Conservation (phyloP, 2,329 filamentous ascomycete genomes). For the Didymosphaeria variabile region DNA sequence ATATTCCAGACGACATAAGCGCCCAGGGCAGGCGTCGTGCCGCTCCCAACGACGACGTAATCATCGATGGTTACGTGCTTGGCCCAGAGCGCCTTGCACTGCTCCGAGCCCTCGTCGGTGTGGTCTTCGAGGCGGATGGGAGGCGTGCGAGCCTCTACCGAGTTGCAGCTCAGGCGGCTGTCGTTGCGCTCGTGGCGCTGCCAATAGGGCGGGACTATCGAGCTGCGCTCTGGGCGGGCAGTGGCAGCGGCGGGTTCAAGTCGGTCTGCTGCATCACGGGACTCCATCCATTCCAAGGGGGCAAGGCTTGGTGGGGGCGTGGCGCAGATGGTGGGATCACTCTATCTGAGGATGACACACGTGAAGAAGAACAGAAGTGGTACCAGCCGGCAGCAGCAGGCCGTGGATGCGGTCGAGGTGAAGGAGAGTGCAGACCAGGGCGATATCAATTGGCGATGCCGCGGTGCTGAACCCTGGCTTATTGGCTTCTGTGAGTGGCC, state of each 20-base stretch:
- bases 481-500: constrained; percentile 10
- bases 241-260: constrained; percentile 34
- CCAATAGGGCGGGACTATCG: constrained; percentile 59
- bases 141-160: constrained; percentile 43
- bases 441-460: not conserved
- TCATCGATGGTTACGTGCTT: constrained; percentile 69
- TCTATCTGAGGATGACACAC: too few relatives aligned
- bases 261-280: constrained; percentile 24
- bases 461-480: constrained; percentile 8
- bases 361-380: too few relatives aligned
- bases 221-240: constrained; percentile 38
- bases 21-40: constrained; percentile 69
- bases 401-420: not conserved
- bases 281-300: constrained; percentile 56
- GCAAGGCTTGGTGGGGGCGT: too few relatives aligned
- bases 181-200: constrained; percentile 51
- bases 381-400: too few relatives aligned
- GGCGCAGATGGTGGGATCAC: too few relatives aligned
- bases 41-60: constrained; percentile 67
- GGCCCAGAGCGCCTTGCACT: constrained; percentile 68
- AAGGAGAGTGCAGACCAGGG: not conserved
- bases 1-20: constrained; percentile 97
- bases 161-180: constrained; percentile 47
- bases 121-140: constrained; percentile 71
- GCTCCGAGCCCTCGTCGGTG: constrained; percentile 66